These are phyloP conservation scores for Penicillium frequentans DNA, from an alignment of 2,329 filamentous ascomycete species.

Conservation along the genomic window DNA sequence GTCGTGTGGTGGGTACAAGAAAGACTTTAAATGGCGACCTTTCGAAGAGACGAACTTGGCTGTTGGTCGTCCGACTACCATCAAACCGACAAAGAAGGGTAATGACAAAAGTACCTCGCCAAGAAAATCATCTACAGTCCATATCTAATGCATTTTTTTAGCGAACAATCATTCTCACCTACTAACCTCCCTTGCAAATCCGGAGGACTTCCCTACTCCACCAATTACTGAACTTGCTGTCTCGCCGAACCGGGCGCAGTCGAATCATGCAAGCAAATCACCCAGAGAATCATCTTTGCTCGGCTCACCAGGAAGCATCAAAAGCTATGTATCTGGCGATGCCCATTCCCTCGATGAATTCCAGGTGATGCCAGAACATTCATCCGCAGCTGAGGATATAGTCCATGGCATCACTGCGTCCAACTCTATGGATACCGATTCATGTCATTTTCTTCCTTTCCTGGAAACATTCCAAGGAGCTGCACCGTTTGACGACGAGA, in stretches of 20 bases:
- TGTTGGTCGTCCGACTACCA: conserved; percentile 28
- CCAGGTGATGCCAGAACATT: not conserved
- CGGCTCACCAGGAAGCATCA: conserved; percentile 16
- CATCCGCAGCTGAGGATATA: conserved; percentile 1
- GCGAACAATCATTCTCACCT: conserved; percentile 3
- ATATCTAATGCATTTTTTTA: not conserved
- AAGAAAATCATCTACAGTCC: not conserved
- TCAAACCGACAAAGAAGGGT: conserved; percentile 52
- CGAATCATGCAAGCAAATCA: conserved; percentile 4
- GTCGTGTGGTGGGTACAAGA: conserved; percentile 69
- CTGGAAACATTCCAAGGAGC: conserved; percentile 16
- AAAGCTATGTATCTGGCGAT: conserved; percentile 18
- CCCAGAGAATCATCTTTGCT: conserved; percentile 14
- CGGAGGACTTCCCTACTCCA: conserved; percentile 14
- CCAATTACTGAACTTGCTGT: conserved; percentile 15
- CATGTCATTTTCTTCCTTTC: conserved; percentile 19
- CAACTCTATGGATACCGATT: conserved; percentile 14
- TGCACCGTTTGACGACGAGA: conserved; percentile 11
- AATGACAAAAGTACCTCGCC: conserved; percentile 5
- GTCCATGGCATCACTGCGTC: conserved; percentile 12
- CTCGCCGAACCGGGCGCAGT: conserved; percentile 9
- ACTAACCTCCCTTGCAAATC: not conserved
- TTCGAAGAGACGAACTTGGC: conserved; percentile 64
- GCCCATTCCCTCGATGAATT: conserved; percentile 13
- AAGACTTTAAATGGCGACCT: conserved; percentile 73